Base-by-base conservation (phyloP, 305 asterid genomes). In the Ajuga reptans region DNA sequence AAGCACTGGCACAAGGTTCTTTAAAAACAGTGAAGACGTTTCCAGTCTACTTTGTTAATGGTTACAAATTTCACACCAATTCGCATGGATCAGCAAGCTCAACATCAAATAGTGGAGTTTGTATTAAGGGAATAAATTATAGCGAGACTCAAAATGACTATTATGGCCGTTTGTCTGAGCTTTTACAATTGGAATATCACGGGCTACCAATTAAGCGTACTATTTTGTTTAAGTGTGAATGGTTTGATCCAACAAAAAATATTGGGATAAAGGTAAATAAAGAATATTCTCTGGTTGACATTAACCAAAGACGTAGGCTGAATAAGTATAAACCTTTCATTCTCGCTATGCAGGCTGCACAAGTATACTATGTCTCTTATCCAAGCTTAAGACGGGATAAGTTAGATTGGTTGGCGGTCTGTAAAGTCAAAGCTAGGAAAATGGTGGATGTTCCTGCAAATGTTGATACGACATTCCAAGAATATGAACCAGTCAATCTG, bases 261-360 rank as follows among this genome's bases (percentile, higher is more conserved):
- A 1, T 52, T 4, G 58, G 58, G 5, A 52, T 9, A 36, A 52
- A 52, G 58, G 58, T 52, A 3, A n/a, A 52, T 21, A 52, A 52
- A 10, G 14, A 21, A 9, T 52, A 52, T 52, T 4, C 15, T 2
- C 4, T 52, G 15, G 58, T 52, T 1, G 58, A 52, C n/a, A 52
- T 52, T 21, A 52, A 52, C 16, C 58, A 52, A 14, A 21, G 36
- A 52, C 36, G 15, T 6, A 52, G 15, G 17, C 58, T 52, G n/a
- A 52, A 18, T 18, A 52, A 52, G 58, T 52, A 52, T 52, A 36
- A 52, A 17, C 58, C 58, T 18, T 52, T 52, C 36, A 54, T 54
- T 54, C 61, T 54, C 10, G 61, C 61, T 29, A 54, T 54, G 42
- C 61, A 54, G 29, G 61, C 16, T 54, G 41, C 61, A 54, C 41